A percentile compares a stretch with the other conserved stretches of the same genome.
Evolutionary conservation across 176 grass and related monocot species (phyloP).

Genomic region (Eremochloa ophiuroides): DNA sequence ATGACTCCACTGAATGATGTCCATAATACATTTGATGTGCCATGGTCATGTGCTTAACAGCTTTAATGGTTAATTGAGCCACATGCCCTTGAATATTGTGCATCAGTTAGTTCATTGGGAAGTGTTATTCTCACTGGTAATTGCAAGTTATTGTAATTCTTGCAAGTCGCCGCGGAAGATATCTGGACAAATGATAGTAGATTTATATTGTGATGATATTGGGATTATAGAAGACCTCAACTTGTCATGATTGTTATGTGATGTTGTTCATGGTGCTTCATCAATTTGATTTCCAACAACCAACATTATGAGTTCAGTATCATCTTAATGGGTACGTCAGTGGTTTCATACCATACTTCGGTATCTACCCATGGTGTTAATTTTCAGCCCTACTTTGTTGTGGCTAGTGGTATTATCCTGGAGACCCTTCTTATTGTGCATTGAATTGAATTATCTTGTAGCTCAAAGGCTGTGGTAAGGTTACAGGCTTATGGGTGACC

Average conservation of each 20-base stretch:
- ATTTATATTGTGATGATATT: slow-evolving; percentile 46
- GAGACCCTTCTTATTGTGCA: slow-evolving; percentile 55
- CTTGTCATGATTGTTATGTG: slow-evolving; percentile 40
- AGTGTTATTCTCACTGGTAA: slow-evolving; percentile 29
- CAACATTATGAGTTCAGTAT: slow-evolving; percentile 40
- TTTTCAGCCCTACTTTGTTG: slow-evolving; percentile 44
- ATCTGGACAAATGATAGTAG: slow-evolving; percentile 44
- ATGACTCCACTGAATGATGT: slow-evolving; percentile 24
- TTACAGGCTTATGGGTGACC: slow-evolving; percentile 51
- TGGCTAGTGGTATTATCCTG: slow-evolving; percentile 67
- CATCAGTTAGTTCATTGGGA: slow-evolving; percentile 44
- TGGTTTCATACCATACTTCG: slow-evolving; percentile 42
- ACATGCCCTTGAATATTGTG: slow-evolving; percentile 38
- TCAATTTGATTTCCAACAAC: slow-evolving; percentile 52
- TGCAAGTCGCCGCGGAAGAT: slow-evolving; percentile 38
- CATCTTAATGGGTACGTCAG: slow-evolving; percentile 38
- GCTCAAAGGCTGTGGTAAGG: slow-evolving; percentile 70
- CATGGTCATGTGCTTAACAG: slow-evolving; percentile 32
- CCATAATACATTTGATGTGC: slow-evolving; percentile 18
- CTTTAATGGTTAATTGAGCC: slow-evolving; percentile 40
- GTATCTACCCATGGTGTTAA: slow-evolving; percentile 46
- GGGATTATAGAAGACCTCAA: slow-evolving; percentile 43
- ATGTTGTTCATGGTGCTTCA: slow-evolving; percentile 28
- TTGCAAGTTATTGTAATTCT: slow-evolving; percentile 40
- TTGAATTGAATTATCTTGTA: slow-evolving; percentile 75